phyloP scores from a whole-genome alignment of 441 rosid species.

The Macaranga tanarius region DNA sequence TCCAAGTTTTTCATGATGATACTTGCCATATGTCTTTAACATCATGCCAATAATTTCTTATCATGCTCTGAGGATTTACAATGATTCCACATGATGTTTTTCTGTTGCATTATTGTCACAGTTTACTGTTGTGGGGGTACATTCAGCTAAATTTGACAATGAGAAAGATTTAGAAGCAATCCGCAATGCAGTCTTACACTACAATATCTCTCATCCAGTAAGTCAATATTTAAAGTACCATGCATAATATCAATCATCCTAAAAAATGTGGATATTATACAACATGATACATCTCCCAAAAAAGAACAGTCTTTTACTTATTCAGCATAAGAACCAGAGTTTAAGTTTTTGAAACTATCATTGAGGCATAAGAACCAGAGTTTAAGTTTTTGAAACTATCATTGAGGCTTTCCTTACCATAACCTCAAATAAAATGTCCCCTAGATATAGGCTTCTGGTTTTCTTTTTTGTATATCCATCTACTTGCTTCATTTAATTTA shows the following conservation, averaged over 20 bases:
- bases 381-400: background rate
- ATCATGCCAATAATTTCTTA: background rate
- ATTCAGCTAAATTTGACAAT: constrained; percentile 98
- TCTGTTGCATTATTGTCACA: constrained; percentile 29
- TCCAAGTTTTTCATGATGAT: background rate
- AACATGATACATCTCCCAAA: background rate
- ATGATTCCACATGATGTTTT: constrained; percentile 6
- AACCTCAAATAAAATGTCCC: too few relatives aligned
- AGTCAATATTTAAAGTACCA: constrained; percentile 25
- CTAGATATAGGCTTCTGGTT: too few relatives aligned
- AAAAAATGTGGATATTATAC: background rate
- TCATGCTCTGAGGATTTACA: background rate
- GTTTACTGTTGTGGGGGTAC: constrained; percentile 96
- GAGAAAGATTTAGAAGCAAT: constrained; percentile 96
- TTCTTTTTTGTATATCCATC: too few relatives aligned
- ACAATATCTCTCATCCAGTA: constrained; percentile 86
- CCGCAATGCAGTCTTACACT: constrained; percentile 85
- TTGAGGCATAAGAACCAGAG: background rate
- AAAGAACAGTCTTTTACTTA: background rate
- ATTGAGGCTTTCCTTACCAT: too few relatives aligned
- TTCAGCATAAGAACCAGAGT: background rate
- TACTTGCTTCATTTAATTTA: too few relatives aligned
- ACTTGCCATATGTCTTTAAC: background rate
- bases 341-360: background rate
- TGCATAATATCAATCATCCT: constrained; percentile 11